These are phyloP conservation scores for Plasmodium chabaudi DNA, from an alignment of 169 alveolate genomes.

Conservation along the genomic window DNA sequence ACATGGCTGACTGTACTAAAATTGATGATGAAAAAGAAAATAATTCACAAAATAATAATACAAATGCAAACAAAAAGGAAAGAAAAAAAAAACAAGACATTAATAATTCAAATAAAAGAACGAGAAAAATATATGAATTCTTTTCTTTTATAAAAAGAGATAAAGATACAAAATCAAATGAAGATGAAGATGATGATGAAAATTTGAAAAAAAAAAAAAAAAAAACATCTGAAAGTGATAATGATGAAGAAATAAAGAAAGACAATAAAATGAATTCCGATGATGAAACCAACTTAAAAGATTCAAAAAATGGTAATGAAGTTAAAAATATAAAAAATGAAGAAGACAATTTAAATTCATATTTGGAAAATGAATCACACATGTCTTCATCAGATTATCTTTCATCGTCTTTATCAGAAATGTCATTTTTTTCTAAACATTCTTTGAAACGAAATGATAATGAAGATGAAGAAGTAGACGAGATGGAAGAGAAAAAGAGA, in stretches of 20 bases:
- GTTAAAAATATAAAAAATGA: not conserved
- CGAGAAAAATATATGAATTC: constrained; percentile 12
- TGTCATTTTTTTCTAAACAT: no score
- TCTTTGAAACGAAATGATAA: no score
- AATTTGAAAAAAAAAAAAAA: constrained; percentile 23
- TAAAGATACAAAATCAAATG: constrained; percentile 30
- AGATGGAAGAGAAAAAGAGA: not conserved
- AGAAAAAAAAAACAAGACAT: not conserved
- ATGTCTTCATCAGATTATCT: no score
- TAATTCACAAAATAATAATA: not conserved
- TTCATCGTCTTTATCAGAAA: no score
- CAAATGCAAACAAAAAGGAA: not conserved
- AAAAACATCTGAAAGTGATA: not conserved
- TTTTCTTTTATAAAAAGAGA: constrained; percentile 34
- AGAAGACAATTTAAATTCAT: no score
- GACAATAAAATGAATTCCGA: no score
- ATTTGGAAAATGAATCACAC: no score
- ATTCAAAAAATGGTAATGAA: not conserved
- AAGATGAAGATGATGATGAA: constrained; percentile 1
- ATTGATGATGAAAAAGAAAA: not conserved
- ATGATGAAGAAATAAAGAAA: not conserved
- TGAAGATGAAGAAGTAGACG: not conserved
- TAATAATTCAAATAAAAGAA: not conserved
- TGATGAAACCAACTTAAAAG: not conserved
- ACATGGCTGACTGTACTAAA: no score